A percentile compares a stretch with the other conserved stretches of the same genome.
These are phyloP conservation scores for Pseudogymnoascus sp. DNA, from an alignment of 2,329 filamentous ascomycete genomes.

Conservation along the genomic window DNA sequence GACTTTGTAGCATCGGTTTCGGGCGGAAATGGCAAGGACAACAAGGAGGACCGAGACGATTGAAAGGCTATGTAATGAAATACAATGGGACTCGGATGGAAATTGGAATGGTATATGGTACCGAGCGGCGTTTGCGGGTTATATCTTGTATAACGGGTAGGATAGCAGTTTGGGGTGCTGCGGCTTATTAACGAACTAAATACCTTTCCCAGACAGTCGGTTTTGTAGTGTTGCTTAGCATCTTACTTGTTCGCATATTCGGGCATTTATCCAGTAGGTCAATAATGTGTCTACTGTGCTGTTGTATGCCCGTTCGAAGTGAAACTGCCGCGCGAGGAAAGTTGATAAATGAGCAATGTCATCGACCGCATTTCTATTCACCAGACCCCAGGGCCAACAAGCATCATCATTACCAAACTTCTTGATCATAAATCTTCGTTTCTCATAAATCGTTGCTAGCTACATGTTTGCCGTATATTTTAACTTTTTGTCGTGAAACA, in stretches of 20 bases:
- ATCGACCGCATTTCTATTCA: background rate
- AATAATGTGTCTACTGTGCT: background rate
- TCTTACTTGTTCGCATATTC: background rate
- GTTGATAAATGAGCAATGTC: background rate
- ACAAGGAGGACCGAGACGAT: slow-evolving; percentile 17
- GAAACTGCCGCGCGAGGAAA: background rate
- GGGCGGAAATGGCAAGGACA: slow-evolving; percentile 23
- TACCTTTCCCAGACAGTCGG: background rate
- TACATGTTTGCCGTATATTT: background rate
- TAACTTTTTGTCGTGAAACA: background rate
- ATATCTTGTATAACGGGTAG: background rate
- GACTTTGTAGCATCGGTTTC: slow-evolving; percentile 62
- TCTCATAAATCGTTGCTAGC: slow-evolving; percentile 1
- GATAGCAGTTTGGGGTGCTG: background rate
- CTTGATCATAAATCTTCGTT: background rate
- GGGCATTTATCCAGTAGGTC: background rate
- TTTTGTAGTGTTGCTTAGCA: background rate
- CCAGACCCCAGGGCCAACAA: background rate
- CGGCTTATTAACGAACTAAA: slow-evolving; percentile 2
- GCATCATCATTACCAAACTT: background rate
- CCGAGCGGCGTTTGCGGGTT: slow-evolving; percentile 5
- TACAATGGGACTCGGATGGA: background rate
- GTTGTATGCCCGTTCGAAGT: background rate
- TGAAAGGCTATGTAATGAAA: background rate
- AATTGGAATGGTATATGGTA: slow-evolving; percentile 4